Conservation (phyloP, 148 eudicot genomes). For the Rhododendron kiyosumense region DNA sequence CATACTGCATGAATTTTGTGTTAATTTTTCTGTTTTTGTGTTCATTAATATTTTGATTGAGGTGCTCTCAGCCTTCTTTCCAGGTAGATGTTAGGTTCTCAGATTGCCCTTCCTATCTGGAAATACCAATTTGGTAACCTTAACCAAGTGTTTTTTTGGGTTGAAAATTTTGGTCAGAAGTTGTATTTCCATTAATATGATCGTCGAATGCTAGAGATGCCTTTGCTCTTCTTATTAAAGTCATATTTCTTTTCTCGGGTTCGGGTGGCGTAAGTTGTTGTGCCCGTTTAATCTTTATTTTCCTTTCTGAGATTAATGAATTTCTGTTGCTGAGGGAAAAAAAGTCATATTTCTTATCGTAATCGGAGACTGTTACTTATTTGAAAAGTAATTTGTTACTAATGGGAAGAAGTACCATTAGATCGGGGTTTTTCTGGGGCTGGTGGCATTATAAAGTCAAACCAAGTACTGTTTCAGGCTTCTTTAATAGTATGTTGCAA, state of each 20-base stretch:
- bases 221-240: not conserved
- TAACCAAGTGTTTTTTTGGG: not conserved
- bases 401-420: not conserved
- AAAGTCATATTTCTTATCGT: too few species aligned
- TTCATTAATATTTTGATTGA: not conserved
- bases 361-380: too few species aligned
- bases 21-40: not conserved
- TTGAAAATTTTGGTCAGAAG: not conserved
- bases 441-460: conserved; percentile 8
- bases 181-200: not conserved
- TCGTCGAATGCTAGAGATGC: not conserved
- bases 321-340: too few species aligned
- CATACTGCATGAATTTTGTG: not conserved
- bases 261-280: too few species aligned
- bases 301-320: not conserved
- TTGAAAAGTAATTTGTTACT: not conserved
- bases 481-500: not conserved
- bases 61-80: not conserved
- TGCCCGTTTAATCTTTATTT: too few species aligned
- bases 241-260: not conserved
- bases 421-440: conserved; percentile 7
- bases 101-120: not conserved
- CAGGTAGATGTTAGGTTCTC: not conserved
- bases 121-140: not conserved
- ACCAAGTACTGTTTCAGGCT: not conserved